Evolutionary conservation across 1,284 basidiomycete genomes (phyloP), one percentile per base, ranked within the genome.

Genomic region (Leccinum variabile): DNA sequence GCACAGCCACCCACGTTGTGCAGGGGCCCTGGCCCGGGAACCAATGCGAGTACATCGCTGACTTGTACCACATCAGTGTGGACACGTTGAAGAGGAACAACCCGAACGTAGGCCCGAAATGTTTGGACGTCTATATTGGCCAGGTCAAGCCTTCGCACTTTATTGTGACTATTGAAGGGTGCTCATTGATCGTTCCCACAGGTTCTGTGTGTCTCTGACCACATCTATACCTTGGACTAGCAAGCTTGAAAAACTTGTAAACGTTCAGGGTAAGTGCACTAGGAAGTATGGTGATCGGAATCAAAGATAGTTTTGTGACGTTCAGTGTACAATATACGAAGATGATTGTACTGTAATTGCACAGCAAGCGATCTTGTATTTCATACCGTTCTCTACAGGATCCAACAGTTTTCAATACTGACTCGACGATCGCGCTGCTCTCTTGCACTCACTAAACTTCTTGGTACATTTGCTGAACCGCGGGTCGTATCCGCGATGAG

Each of bases 391-490:
- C 11, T 49, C 9, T 49, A 6, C 18, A 7, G 5, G 11, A 11
- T 5, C 6, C 44, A 22, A 22, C 44, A 49, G 44, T 49, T 8
- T 44, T 44, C 6, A 37, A 37, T 37, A 37, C 6, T 14, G 7
- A 37, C 14, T 37, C 76, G 4, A 79, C 81, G 35, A 79, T 76
- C 10, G 70, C 70, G 5, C 78, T 78, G 54, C 77, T 79, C 59
- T 82, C 81, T 64, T 83, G 80, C 60, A 77, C 72, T 41, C 77
- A 72, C 57, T 78, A 76, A 14, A 78, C 73, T 41, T 73, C 67
- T 18, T 80, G 77, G 64, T 79, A 83, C 57, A 80, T 63, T 5
- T 68, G 67, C 66, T 79, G 76, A 10, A 82, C 76, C 72, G 28
- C 72, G 74, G 4, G 71, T 71, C 39, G 74, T 76, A 56, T 80